Base-by-base conservation (phyloP, 2,329 filamentous ascomycete genomes). In the Stylonectria norvegica region DNA sequence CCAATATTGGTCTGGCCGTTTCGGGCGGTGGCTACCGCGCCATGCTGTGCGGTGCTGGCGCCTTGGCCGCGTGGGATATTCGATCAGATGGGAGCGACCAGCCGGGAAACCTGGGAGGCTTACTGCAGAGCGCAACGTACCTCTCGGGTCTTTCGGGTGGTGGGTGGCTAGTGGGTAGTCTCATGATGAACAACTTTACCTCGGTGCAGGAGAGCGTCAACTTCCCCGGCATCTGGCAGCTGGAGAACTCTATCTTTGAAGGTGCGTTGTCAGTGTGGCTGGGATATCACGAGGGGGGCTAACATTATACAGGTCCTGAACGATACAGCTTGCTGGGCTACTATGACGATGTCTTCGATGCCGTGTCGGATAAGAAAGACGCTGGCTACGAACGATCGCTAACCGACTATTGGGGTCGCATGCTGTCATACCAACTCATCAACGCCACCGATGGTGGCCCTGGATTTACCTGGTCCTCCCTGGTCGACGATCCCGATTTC, bases 331-430 rank as follows among this genome's bases (percentile, higher is more conserved):
- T 68, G 25, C 48, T 65, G 2, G 57, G 65, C 43, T 71, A 71
- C 52, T 70, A 68, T 50, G 52, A 48, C 16, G 48, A 57, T 29
- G 56, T 71, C 29, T 55, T 66, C 34, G 55, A 56, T 20, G 55
- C 63, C 18, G 62, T 70, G 8, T 43, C 50, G 2, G 51, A 48
- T 42, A 71, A 71, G 59, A 54, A 59, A n/a, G 56, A 64, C 17
- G 65, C 65, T 7, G 68, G 67, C 15, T 72, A 63, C 48, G 59
- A 71, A 23, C 78, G 77, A 4, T 85, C 86, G 7, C 73, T 95
- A 42, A 95, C 90, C 0, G 90, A 96, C 67, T 89, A 89, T 63
- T 95, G 89, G 85, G 87, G 86, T 19, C 84, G 89, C 42, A 86
- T 86, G 33, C 73, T 95, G n/a, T 83, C 83, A 2, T 94, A 85